These are phyloP conservation scores for Sarocladiaceae sp. DNA, from an alignment of 2,329 filamentous ascomycete genomes.

Conservation along the genomic window DNA sequence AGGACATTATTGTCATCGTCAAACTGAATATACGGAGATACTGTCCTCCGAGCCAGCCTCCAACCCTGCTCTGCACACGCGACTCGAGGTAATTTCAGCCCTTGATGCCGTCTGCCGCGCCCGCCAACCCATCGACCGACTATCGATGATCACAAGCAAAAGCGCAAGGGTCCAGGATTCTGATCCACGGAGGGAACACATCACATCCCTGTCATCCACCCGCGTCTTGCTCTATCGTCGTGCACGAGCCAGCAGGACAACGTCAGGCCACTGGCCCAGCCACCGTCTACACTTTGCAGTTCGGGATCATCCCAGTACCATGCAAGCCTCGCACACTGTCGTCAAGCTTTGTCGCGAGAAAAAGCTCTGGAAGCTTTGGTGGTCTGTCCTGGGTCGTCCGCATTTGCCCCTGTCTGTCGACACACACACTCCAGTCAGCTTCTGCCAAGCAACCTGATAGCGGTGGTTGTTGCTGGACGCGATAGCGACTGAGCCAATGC, in stretches of 20 bases:
- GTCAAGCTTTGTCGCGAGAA: no score
- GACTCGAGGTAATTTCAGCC: not conserved
- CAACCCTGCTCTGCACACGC: not conserved
- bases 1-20: no score
- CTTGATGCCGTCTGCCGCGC: not conserved
- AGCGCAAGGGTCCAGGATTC: conserved; percentile 1
- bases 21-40: no score
- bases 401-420: no score
- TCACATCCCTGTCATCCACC: not conserved
- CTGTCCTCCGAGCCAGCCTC: no score
- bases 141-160: conserved; percentile 5
- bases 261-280: conserved; percentile 6
- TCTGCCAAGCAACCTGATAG: no score
- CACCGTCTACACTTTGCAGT: not conserved
- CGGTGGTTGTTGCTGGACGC: no score
- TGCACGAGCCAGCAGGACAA: conserved; percentile 5
- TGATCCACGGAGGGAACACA: not conserved
- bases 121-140: not conserved
- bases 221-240: not conserved
- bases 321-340: conserved; percentile 2
- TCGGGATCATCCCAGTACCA: not conserved
- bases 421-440: no score
- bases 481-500: not conserved
- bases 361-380: no score
- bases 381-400: no score